These are phyloP conservation scores for Penicillium maclennaniae DNA, from an alignment of 495 filamentous ascomycete species.

Conservation along the genomic window DNA sequence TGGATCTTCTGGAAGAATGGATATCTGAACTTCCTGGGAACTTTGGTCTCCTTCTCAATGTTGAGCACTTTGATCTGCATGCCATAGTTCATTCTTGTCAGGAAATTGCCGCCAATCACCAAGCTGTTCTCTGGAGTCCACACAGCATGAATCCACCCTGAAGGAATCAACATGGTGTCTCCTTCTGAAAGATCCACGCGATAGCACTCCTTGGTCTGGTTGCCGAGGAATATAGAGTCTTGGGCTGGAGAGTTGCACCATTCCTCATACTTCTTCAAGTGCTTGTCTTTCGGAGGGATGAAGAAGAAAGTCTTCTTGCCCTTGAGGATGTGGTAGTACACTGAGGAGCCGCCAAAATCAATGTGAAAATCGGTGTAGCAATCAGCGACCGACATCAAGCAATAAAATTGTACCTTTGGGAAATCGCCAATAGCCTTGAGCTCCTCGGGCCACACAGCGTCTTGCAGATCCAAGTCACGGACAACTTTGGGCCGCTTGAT, in stretches of 20 bases:
- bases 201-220: slow-evolving; percentile 70
- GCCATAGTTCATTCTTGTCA: slow-evolving; percentile 64
- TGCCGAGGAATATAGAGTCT: slow-evolving; percentile 62
- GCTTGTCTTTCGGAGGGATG: slow-evolving; percentile 69
- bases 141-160: slow-evolving; percentile 78
- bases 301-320: slow-evolving; percentile 78
- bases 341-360: slow-evolving; percentile 75
- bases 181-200: slow-evolving; percentile 68
- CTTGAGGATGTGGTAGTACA: slow-evolving; percentile 74
- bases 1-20: slow-evolving; percentile 73
- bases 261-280: slow-evolving; percentile 73
- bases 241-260: slow-evolving; percentile 74
- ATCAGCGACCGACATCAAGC: slow-evolving; percentile 74
- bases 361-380: slow-evolving; percentile 81
- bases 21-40: slow-evolving; percentile 66
- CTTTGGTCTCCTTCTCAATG: slow-evolving; percentile 70
- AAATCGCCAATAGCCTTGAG: slow-evolving; percentile 53
- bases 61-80: slow-evolving; percentile 70
- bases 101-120: slow-evolving; percentile 74
- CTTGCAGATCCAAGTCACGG: slow-evolving; percentile 67
- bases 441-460: slow-evolving; percentile 67
- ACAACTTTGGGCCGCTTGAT: slow-evolving; percentile 68
- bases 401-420: slow-evolving; percentile 68
- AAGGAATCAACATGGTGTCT: slow-evolving; percentile 76
- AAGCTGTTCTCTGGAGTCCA: slow-evolving; percentile 75